Conservation (phyloP, 2,329 filamentous ascomycete species). For the Alternaria sp. region DNA sequence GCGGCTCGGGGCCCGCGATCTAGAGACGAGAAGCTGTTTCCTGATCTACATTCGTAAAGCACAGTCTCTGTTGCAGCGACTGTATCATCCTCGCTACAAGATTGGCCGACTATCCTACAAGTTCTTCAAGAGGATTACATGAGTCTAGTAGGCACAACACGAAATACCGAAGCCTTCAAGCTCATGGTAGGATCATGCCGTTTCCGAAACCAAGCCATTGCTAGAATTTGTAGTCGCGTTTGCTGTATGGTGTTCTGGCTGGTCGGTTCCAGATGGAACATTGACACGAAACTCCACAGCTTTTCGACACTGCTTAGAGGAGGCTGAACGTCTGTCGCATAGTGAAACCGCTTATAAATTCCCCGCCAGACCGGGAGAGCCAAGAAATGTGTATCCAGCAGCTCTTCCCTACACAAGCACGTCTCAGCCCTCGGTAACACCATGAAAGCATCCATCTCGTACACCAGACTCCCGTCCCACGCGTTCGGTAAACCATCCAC, state of each 20-base stretch:
- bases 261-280: background rate
- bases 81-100: background rate
- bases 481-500: background rate
- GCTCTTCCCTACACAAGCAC: background rate
- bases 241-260: background rate
- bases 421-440: background rate
- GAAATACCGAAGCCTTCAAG: background rate
- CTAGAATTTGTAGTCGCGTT: background rate
- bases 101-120: background rate
- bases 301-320: background rate
- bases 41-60: background rate
- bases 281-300: background rate
- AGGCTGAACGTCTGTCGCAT: background rate
- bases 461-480: background rate
- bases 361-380: background rate
- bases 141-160: background rate
- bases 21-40: background rate
- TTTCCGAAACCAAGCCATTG: background rate
- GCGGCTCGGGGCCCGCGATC: background rate
- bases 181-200: background rate
- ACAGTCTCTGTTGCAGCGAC: background rate
- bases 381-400: background rate
- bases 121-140: background rate
- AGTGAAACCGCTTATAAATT: background rate
- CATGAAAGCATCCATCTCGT: fast-evolving